Evolutionary conservation across 164 flowering plant genomes (phyloP), one percentile per base, ranked within the genome.

Genomic region (Magnolia kwangsiensis): DNA sequence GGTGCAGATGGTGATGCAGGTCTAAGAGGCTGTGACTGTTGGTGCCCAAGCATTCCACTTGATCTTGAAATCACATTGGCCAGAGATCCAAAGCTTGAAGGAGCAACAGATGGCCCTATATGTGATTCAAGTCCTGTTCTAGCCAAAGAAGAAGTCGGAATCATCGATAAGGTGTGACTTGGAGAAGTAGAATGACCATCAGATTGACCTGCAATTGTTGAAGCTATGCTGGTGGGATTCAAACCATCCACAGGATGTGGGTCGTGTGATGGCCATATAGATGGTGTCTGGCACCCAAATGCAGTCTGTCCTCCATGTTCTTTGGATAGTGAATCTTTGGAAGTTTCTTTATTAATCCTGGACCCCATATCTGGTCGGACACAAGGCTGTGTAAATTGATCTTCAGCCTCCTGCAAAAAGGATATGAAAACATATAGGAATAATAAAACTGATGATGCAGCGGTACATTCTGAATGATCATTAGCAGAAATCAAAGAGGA

Each of bases 321-420:
- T 19, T 74, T 66, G 4, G 87, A 78, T 19, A 76, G 50, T 37
- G 90, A 86, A 72, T 88, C 93, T 27, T 81, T 51, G 14, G 89
- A 83, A 55, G 79, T 73, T 81, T 88, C 95, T 78, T 83, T 83
- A 63, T 85, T 86, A 78, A 80, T 64, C 71, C 81, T 85, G 51
- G 90, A 75, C 50, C 81, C 85, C 67, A 78, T 65, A 58, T 79
- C 86, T 74, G 70, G 81, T 67, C 75, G 24, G 23, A 76, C 80
- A 59, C 51, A 83, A 58, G 87, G 69, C 75, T 80, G 87, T 51
- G 8, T 77, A 8, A 78, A 68, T 50, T 72, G 80, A 69, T 74
- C 84, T 51, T 85, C 89, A 78, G 77, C 50, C 16, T 85, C 95
- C 97, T 92, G 87, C 81, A 79, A 51, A 80, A 27, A 23, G 29